These are phyloP conservation scores for Macrocybe sp. DNA, from an alignment of 1,284 basidiomycete species.

Conservation along the genomic window DNA sequence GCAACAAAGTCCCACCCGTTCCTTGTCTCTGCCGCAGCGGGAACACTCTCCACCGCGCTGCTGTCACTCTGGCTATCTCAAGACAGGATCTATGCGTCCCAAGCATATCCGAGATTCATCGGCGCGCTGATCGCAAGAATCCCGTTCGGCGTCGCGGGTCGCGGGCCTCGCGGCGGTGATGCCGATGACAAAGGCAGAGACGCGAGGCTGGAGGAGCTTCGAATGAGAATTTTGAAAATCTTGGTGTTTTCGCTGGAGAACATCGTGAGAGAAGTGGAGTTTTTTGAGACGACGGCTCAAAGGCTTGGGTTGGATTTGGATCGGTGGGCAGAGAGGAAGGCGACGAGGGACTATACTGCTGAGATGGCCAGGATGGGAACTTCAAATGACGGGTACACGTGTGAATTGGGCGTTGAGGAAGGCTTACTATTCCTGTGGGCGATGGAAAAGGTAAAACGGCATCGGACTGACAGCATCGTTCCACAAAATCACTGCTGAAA, in stretches of 20 bases:
- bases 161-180: too few species aligned
- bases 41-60: constrained; percentile 38
- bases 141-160: constrained; percentile 32
- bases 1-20: constrained; percentile 53
- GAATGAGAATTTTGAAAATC: constrained; percentile 38
- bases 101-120: constrained; percentile 61
- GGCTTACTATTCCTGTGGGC: constrained; percentile 71
- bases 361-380: constrained; percentile 51
- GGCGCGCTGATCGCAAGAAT: constrained; percentile 50
- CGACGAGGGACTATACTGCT: constrained; percentile 63
- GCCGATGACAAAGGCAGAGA: constrained; percentile 19
- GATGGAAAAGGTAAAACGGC: constrained; percentile 61
- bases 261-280: constrained; percentile 53
- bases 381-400: constrained; percentile 30
- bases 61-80: constrained; percentile 61
- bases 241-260: constrained; percentile 51
- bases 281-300: constrained; percentile 52
- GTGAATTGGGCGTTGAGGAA: constrained; percentile 39
- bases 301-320: constrained; percentile 40
- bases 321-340: constrained; percentile 51
- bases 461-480: neutral
- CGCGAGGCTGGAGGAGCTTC: constrained; percentile 30
- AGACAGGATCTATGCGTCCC: constrained; percentile 66
- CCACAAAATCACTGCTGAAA: neutral
- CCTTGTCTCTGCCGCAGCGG: constrained; percentile 46